Conservation (phyloP, 139 green algal genomes). For the Chlamydomonas eustigma region DNA sequence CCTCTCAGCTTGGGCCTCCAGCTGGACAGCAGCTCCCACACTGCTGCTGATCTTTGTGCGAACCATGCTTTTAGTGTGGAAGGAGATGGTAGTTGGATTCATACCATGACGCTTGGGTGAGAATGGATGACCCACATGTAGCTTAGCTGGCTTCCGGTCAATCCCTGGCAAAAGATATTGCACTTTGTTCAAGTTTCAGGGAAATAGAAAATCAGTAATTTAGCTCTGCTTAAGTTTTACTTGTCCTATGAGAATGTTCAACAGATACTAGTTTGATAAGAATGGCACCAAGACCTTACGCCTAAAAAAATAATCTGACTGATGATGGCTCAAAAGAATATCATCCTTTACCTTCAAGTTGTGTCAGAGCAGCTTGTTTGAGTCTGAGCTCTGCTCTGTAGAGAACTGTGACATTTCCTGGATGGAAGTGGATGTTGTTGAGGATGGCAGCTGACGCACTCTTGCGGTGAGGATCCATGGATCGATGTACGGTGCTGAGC, state of each 20-base stretch:
- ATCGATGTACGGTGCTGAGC: constrained; percentile 27
- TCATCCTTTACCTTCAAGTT: constrained; percentile 1
- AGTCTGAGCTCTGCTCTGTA: constrained; percentile 48
- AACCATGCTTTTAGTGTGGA: neutral
- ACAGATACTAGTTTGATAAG: too few species aligned
- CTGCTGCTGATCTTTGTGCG: neutral
- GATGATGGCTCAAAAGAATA: too few species aligned
- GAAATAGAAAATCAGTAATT: too few species aligned
- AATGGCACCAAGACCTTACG: too few species aligned
- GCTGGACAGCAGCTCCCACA: neutral
- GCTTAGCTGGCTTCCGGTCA: neutral
- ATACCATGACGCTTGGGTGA: neutral
- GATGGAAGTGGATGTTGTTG: constrained; percentile 46
- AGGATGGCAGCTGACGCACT: constrained; percentile 31
- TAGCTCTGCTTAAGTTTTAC: too few species aligned
- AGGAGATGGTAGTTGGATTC: neutral
- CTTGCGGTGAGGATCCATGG: constrained; percentile 24
- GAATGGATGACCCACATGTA: neutral
- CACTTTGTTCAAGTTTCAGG: too few species aligned
- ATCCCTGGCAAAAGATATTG: neutral
- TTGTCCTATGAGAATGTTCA: too few species aligned
- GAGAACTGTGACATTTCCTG: constrained; percentile 34
- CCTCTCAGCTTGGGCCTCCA: neutral
- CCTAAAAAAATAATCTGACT: too few species aligned
- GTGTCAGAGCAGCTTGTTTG: constrained; percentile 35